Evolutionary conservation across 768 basidiomycete genomes (phyloP), one percentile per base, ranked within the genome.

Genomic region (Collybia mongolica): DNA sequence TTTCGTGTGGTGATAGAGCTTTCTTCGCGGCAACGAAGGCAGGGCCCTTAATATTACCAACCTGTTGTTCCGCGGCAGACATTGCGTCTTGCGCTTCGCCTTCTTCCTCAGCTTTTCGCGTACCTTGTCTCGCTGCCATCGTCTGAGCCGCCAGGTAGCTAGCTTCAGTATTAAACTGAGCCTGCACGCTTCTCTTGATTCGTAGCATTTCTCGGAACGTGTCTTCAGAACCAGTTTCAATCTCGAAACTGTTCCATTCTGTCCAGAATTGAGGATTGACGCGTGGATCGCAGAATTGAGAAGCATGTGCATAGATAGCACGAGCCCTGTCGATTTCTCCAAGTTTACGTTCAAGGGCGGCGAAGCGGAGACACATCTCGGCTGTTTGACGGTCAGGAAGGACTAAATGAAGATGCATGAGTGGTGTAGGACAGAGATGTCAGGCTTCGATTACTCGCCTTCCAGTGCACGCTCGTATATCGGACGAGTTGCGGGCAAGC

Each of bases 291-390:
- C 96, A 99, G 80, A 99, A 98, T 63, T 99, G 97, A 17, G 92
- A 93, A 0, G 97, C 96, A 63, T 98, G 96, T 1, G 94, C 96
- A 59, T 96, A 98, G 57, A 98, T 89, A 1, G 94, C 89, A 43
- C 97, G 84, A 11, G 97, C 97, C 20, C 97, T 82, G 72, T 99
- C 97, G 67, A 99, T 98, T 73, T 99, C 97, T 47, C 97, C 97
- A 29, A 99, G 83, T 66, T 99, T 99, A 58, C 96, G 87, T 68
- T 99, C 97, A 60, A 99, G 82, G 28, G 83, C 81, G 3, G 97
- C 96, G 66, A 98, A 99, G 39, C 94, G 90, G 18, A 98, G 76
- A 66, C 95, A 98, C 93, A 98, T 98, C 67, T 95, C 89, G 17
- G 96, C 94, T 0, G 96, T 97, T 72, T 98, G 91, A 40, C 81